Conservation (phyloP, 306 rosid species). For the Quercus mongolica region DNA sequence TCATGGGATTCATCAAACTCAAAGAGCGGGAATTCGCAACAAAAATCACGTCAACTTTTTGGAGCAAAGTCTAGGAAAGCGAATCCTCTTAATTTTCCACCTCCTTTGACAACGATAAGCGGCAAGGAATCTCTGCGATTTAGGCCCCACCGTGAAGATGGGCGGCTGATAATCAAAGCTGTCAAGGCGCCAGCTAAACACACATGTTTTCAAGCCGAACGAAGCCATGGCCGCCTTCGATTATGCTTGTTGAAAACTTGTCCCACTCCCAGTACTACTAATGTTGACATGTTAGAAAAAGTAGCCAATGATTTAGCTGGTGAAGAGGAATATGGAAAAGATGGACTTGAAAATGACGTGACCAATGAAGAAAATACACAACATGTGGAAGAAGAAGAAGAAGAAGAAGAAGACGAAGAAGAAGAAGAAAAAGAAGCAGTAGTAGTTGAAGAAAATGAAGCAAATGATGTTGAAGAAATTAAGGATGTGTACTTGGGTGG, state of each 20-base stretch:
- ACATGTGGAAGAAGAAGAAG: not conserved
- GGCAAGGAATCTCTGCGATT: conserved; percentile 55
- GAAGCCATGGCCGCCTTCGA: conserved; percentile 86
- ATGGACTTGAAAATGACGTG: conserved; percentile 23
- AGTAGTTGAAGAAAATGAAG: not conserved
- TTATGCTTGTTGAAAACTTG: conserved; percentile 39
- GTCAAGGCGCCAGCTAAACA: conserved; percentile 45
- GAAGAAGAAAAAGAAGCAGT: not conserved
- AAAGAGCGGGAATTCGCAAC: conserved; percentile 17
- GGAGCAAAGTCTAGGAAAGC: conserved; percentile 29
- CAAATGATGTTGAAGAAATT: not conserved
- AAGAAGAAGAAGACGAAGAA: conserved; percentile 7
- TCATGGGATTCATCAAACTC: not conserved
- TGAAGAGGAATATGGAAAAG: conserved; percentile 12
- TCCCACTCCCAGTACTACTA: not conserved
- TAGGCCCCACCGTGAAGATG: conserved; percentile 72
- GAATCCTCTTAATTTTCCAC: conserved; percentile 53
- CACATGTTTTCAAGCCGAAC: conserved; percentile 55
- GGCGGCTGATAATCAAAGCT: conserved; percentile 64
- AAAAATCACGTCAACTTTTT: conserved; percentile 20
- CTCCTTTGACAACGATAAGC: conserved; percentile 93
- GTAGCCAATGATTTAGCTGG: conserved; percentile 12
- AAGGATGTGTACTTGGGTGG: conserved; percentile 2
- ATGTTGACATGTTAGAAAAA: conserved; percentile 29
- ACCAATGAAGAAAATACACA: conserved; percentile 2